These are phyloP conservation scores for Santalum album DNA, from an alignment of 164 flowering plant genomes.

Conservation along the genomic window DNA sequence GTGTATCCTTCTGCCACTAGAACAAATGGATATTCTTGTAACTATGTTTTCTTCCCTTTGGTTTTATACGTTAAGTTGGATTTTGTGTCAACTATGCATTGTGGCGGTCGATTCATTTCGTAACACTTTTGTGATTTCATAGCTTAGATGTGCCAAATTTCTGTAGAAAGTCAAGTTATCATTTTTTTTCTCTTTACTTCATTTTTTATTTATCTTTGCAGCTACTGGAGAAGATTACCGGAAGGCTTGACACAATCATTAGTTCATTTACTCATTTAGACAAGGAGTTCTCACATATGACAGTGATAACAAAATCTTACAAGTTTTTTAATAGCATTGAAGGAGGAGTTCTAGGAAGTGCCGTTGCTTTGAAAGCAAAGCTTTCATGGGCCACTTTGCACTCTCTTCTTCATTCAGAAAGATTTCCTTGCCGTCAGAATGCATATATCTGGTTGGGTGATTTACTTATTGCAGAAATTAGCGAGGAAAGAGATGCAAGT, in stretches of 20 bases:
- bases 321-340: constrained; percentile 46
- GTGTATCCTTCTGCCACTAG: too few relatives aligned
- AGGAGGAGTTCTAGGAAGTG: constrained; percentile 25
- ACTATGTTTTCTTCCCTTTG: too few relatives aligned
- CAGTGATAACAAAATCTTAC: constrained; percentile 60
- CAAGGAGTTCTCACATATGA: constrained; percentile 65
- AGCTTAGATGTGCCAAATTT: too few relatives aligned
- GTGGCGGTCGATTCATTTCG: too few relatives aligned
- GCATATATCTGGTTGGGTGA: constrained; percentile 94
- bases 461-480: constrained; percentile 74
- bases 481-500: constrained; percentile 33
- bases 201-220: constrained; percentile 26
- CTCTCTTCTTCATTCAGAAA: constrained; percentile 94
- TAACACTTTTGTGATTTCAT: too few relatives aligned
- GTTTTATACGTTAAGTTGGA: too few relatives aligned
- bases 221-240: constrained; percentile 69
- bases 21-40: too few relatives aligned
- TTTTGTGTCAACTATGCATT: too few relatives aligned
- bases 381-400: constrained; percentile 88
- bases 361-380: constrained; percentile 34
- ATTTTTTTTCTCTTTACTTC: too few relatives aligned
- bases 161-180: too few relatives aligned
- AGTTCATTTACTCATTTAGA: constrained; percentile 68
- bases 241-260: constrained; percentile 56
- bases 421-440: constrained; percentile 64